phyloP scores from a whole-genome alignment of 2,329 filamentous ascomycete genomes.

The Aspergillus fischeri region DNA sequence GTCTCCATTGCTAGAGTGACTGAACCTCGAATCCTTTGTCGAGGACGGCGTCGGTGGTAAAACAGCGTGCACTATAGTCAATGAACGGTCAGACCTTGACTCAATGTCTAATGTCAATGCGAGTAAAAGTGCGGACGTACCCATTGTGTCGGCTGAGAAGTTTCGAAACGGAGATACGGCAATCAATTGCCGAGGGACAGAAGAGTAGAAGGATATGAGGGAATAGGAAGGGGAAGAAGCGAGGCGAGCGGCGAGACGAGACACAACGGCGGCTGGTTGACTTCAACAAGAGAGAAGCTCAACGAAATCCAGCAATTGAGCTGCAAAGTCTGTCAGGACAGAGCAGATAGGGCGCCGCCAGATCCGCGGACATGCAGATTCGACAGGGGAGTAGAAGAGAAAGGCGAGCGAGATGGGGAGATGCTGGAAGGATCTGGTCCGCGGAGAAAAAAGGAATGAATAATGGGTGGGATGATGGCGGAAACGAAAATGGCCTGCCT shows the following conservation, averaged over 20 bases:
- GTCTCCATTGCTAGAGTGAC: conserved; percentile 21
- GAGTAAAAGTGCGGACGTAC: conserved; percentile 8
- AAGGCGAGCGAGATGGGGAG: conserved; percentile 4
- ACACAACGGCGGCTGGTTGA: not conserved
- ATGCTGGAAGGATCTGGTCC: not conserved
- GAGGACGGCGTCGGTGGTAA: conserved; percentile 21
- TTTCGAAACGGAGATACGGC: not conserved
- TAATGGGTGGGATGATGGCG: conserved; percentile 15
- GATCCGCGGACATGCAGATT: not conserved
- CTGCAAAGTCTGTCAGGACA: not conserved
- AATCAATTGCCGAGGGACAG: conserved; percentile 1
- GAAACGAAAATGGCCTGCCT: conserved; percentile 9
- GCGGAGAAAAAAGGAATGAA: conserved; percentile 4
- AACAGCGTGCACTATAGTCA: conserved; percentile 28
- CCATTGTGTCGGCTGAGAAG: conserved; percentile 12
- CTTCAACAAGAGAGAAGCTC: not conserved
- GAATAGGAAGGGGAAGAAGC: not conserved
- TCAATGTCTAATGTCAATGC: not conserved
- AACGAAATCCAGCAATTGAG: not conserved
- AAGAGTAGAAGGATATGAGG: not conserved
- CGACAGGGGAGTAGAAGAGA: conserved; percentile 2
- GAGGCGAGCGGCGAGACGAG: not conserved
- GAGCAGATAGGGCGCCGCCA: not conserved
- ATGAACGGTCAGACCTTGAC: not conserved
- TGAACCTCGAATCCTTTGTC: conserved; percentile 19